Conservation (phyloP, 495 filamentous ascomycete genomes). For the Cercophora sp. region DNA sequence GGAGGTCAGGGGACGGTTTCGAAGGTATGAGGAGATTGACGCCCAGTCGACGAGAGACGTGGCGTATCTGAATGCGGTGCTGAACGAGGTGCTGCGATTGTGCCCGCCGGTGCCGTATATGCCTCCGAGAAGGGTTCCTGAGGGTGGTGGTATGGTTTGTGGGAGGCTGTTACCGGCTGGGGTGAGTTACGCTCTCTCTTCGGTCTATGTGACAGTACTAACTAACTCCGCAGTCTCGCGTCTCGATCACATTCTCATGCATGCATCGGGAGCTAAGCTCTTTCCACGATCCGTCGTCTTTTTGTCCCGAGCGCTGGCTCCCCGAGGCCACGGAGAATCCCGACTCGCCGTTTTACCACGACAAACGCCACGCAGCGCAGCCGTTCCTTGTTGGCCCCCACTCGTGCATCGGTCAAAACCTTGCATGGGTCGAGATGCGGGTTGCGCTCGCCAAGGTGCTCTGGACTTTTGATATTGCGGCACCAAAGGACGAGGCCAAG, state of each 20-base stretch:
- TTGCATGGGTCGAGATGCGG: constrained; percentile 52
- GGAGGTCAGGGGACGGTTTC: constrained; percentile 48
- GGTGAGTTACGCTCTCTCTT: constrained; percentile 4
- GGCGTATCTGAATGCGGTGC: constrained; percentile 41
- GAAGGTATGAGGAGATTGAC: constrained; percentile 38
- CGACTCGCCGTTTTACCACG: constrained; percentile 21
- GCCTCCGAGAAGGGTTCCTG: constrained; percentile 28
- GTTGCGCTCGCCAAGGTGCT: constrained; percentile 49
- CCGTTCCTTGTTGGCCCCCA: constrained; percentile 36
- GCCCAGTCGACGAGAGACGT: constrained; percentile 35
- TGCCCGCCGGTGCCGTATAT: constrained; percentile 31
- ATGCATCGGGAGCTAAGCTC: constrained; percentile 7
- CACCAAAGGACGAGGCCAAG: constrained; percentile 25
- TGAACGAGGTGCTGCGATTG: constrained; percentile 44
- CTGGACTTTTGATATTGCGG: constrained; percentile 50
- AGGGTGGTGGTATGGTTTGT: constrained; percentile 29
- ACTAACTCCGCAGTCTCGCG: neutral
- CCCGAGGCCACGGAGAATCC: constrained; percentile 21
- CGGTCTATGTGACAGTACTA: neutral
- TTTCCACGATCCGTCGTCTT: neutral
- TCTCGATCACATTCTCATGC: constrained; percentile 2
- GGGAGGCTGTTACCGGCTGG: constrained; percentile 26
- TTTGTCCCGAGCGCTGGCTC: constrained; percentile 40
- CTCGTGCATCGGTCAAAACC: constrained; percentile 38
- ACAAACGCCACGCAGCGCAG: constrained; percentile 29